Conservation (phyloP, 306 rosid species). For the Cucumis melo region DNA sequence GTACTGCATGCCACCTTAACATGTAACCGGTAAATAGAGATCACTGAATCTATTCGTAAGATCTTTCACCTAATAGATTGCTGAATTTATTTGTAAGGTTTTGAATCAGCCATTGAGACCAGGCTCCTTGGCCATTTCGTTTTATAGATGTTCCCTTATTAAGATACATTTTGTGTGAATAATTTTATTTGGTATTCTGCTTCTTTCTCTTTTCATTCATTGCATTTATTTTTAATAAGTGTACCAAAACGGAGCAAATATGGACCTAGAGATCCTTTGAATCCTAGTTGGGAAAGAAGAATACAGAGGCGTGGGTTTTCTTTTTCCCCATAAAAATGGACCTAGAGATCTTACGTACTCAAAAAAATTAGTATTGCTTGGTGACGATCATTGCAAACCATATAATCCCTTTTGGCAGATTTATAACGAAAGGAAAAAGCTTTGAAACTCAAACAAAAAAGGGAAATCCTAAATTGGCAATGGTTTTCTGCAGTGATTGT, state of each 20-base stretch:
- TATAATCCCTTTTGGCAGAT: background rate
- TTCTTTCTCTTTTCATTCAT: background rate
- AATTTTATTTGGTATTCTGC: background rate
- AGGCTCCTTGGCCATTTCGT: background rate
- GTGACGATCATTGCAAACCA: background rate
- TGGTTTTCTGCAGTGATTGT: constrained; percentile 71
- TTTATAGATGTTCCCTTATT: background rate
- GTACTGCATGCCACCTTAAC: background rate
- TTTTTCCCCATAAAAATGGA: background rate
- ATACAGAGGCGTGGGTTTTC: background rate
- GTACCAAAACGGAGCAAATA: background rate
- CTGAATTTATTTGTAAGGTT: background rate
- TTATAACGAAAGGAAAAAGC: background rate
- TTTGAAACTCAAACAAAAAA: background rate
- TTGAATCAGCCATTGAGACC: background rate
- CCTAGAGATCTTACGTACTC: background rate
- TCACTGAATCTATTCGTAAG: background rate
- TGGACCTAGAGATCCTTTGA: background rate
- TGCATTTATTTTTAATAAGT: background rate
- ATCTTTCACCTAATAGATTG: background rate
- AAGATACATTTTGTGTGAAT: background rate
- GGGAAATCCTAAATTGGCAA: constrained; percentile 16
- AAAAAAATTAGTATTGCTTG: background rate
- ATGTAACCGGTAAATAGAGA: background rate
- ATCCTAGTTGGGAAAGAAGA: background rate